Base-by-base conservation (phyloP, 352 stramenopile genomes). In the Bremia lactucae region DNA sequence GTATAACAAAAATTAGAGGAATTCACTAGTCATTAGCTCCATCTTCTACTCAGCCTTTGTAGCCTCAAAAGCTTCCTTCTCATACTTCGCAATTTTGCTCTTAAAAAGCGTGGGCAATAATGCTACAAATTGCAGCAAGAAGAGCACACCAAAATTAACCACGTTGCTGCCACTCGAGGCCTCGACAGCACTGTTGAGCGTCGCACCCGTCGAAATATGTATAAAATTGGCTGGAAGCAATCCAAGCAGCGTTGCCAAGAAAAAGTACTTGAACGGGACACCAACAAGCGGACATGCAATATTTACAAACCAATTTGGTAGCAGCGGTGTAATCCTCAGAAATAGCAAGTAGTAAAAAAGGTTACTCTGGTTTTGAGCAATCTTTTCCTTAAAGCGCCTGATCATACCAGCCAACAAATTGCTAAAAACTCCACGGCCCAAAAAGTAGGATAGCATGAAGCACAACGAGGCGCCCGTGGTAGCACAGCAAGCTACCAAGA, bases 301-400 rank as follows among this genome's bases (percentile, higher is more conserved):
- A 48, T 94, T 94, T 46, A 94, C 78, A 38, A 92, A 92, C 82
- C 82, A 94, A 59, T 94, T 94, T 11, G 82, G 82, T 41, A 94
- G 49, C 28, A 94, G 40, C 16, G 82, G 82, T 18, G 82, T 94
- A 49, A 94, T 84, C 15, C 82, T 69, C 29, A 94, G 62, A 49
- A 94, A 94, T n/a, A 94, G 57, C 48, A 94, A 45, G 53, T 94
- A 94, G 60, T 89, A 94, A 35, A 94, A 87, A 21, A 94, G 34
- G 41, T 93, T 93, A 29, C 55, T 44, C 37, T 80, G 72, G 55
- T 94, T 93, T 38, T 87, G 72, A 9, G 68, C 66, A 29, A 94
- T 88, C 59, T 87, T 87, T 19, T 68, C 57, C 50, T 87, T 87
- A 49, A 94, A 94, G 15, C 58, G 57, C 13, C 58, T 55, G 43